Evolutionary conservation across 305 asterid species (phyloP), one percentile per base, ranked within the genome.

Genomic region (Ajuga reptans): DNA sequence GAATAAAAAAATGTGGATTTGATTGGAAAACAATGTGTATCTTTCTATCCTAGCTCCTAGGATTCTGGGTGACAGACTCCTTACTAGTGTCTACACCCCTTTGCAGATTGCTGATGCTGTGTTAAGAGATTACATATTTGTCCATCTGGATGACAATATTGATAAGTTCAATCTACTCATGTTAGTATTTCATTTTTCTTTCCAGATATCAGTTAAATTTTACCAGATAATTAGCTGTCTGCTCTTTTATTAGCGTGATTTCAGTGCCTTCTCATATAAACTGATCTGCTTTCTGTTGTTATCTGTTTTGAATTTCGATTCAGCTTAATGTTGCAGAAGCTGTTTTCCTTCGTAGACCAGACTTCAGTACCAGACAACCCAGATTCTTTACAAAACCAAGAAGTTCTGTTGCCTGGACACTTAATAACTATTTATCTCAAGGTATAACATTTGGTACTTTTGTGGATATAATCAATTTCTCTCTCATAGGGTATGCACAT

Each of bases 301-400:
- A 39, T 68, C 82, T 79, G 17, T 77, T 74, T 60, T 66, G 71
- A 59, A 59, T 72, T 66, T 75, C 76, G 45, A 34, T 74, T 47
- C 74, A 93, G 98, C 82, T 87, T 87, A 74, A 86, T 93, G 98
- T 80, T 93, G 87, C 97, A 90, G 97, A 93, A 93, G 84, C 84
- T 93, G 75, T 93, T 93, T 72, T 93, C 98, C 78, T 84, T 90
- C 1, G 86, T 89, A 63, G 98, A 93, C 84, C 95, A 89, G 81
- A 93, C 97, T 70, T 93, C 98, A 63, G 84, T 86, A 52, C 94
- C 84, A 4, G 98, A 93, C 82, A 93, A 93, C 52, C 86, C 94
- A 59, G 98, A 93, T 82, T 78, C 98, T 27, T 78, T 93, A 75
- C 98, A 93, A 83, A 86, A 93, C 80, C 98, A 93, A 58, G 97